A percentile compares a stretch with the other conserved stretches of the same genome.
Conservation (phyloP, 257 asterid species). For the Nicotiana tabacum region DNA sequence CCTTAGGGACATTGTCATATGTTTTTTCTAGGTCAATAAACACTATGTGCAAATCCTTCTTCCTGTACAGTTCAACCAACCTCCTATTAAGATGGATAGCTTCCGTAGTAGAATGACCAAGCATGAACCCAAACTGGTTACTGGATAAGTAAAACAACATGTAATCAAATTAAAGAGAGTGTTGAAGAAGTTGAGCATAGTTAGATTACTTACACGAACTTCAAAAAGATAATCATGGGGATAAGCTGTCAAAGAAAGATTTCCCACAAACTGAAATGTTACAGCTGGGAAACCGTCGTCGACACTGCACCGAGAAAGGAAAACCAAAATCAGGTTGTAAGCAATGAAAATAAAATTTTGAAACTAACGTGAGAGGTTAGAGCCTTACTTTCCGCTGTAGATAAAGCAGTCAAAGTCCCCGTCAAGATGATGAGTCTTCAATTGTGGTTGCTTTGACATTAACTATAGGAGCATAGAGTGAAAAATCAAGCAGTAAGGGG, state of each 20-base stretch:
- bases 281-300: slow-evolving; percentile 21
- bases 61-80: no score
- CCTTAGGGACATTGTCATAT: no score
- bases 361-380: not conserved
- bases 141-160: not conserved
- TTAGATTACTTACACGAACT: not conserved
- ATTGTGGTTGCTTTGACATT: slow-evolving; percentile 48
- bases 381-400: slow-evolving; percentile 52
- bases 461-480: slow-evolving; percentile 29
- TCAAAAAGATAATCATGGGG: slow-evolving; percentile 30
- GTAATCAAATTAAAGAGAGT: not conserved
- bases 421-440: slow-evolving; percentile 46
- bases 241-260: slow-evolving; percentile 5
- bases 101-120: no score
- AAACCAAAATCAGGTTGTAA: not conserved
- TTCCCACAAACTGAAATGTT: slow-evolving; percentile 20
- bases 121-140: no score
- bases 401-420: slow-evolving; percentile 41
- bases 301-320: not conserved
- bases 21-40: no score
- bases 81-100: no score
- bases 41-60: no score
- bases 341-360: not conserved
- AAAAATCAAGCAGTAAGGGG: slow-evolving; percentile 1
- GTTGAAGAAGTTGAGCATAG: not conserved